Conservation (phyloP, 768 basidiomycete genomes). For the Phylloporus arenicola region DNA sequence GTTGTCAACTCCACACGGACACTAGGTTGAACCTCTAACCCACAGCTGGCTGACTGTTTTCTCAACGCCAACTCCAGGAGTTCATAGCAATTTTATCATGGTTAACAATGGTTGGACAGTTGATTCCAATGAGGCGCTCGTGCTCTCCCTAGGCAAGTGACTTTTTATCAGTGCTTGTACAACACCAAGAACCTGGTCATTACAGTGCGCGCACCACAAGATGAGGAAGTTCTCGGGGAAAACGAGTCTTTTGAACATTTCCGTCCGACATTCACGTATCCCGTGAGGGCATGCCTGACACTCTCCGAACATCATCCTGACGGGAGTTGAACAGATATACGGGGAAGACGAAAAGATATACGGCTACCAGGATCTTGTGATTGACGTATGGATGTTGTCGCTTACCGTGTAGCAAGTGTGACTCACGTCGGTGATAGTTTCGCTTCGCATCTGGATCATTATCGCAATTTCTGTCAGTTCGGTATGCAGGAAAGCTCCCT, state of each 20-base stretch:
- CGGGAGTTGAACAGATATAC: conserved; percentile 56
- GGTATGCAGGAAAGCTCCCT: conserved; percentile 60
- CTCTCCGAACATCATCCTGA: conserved; percentile 6
- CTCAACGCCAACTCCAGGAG: not conserved
- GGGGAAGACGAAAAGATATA: conserved; percentile 97
- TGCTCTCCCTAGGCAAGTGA: conserved; percentile 62
- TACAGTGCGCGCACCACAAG: conserved; percentile 65
- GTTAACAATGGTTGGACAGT: conserved; percentile 58
- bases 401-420: not conserved
- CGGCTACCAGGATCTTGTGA: conserved; percentile 78
- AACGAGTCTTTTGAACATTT: conserved; percentile 64
- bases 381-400: conserved; percentile 59
- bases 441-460: conserved; percentile 87
- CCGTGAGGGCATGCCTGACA: conserved; percentile 46
- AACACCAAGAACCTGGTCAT: conserved; percentile 1
- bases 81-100: conserved; percentile 12
- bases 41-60: not conserved
- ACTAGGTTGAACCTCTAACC: not conserved
- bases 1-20: not conserved
- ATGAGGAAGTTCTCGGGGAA: conserved; percentile 50
- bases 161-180: not conserved
- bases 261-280: conserved; percentile 90
- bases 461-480: conserved; percentile 65
- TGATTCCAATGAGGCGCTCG: conserved; percentile 73
- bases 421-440: conserved; percentile 42